Percentiles rank a stretch among this genome's conserved stretches.
Evolutionary conservation across 1,139 yeast species (phyloP).

Genomic region (Blastobotrys elegans): DNA sequence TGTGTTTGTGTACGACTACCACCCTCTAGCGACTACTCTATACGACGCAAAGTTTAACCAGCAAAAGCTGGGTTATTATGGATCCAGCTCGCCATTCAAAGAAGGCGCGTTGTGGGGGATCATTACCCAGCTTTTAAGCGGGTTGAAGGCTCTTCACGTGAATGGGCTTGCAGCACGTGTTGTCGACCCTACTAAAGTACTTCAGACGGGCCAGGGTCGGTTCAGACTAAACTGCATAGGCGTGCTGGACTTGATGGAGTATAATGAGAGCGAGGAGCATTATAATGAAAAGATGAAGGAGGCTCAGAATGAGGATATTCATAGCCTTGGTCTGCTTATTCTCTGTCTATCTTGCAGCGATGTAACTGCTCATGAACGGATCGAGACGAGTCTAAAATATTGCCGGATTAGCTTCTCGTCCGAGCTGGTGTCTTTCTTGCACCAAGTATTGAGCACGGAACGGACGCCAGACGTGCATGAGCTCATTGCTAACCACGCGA

Average conservation of each 20-base stretch:
- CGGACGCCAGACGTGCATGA: slow-evolving; percentile 12
- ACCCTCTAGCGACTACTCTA: slow-evolving; percentile 58
- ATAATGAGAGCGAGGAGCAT: slow-evolving; percentile 23
- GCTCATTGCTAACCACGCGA: slow-evolving; percentile 23
- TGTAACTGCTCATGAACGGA: slow-evolving; percentile 23
- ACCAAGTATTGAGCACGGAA: not conserved
- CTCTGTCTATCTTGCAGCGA: slow-evolving; percentile 46
- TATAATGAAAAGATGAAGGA: slow-evolving; percentile 27
- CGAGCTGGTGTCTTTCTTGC: slow-evolving; percentile 17
- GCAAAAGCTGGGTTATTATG: slow-evolving; percentile 3
- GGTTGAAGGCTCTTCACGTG: slow-evolving; percentile 58
- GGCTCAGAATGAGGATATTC: slow-evolving; percentile 51
- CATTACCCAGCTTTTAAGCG: slow-evolving; percentile 67
- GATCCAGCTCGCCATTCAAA: not conserved
- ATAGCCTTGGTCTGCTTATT: slow-evolving; percentile 53
- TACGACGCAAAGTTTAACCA: slow-evolving; percentile 47
- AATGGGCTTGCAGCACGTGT: slow-evolving; percentile 59
- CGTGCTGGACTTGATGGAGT: slow-evolving; percentile 59
- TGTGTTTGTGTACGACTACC: slow-evolving; percentile 60
- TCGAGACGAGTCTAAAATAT: slow-evolving; percentile 12
- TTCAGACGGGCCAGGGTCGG: slow-evolving; percentile 67
- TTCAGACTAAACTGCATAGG: slow-evolving; percentile 71
- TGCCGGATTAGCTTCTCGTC: slow-evolving; percentile 11
- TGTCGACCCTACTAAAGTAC: slow-evolving; percentile 60
- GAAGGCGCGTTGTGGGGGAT: slow-evolving; percentile 64